Evolutionary conservation across 2,329 filamentous ascomycete genomes (phyloP).

Genomic region (Xylaria sp.): DNA sequence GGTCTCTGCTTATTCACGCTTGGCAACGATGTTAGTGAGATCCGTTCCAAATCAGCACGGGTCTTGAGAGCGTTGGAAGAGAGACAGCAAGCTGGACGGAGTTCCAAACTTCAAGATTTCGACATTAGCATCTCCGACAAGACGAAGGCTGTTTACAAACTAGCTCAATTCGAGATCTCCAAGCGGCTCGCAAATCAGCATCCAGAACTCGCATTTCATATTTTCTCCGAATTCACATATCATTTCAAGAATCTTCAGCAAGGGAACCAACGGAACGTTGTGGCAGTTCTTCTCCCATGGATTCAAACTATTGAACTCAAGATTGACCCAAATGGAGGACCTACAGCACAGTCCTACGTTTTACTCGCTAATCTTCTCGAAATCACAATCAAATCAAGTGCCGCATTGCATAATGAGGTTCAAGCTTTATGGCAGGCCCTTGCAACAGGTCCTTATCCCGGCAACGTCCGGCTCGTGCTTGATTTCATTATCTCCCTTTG

Average conservation of each 20-base stretch:
- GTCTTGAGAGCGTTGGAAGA: conserved; percentile 85
- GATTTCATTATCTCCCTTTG: conserved; percentile 97
- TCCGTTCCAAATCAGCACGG: conserved; percentile 86
- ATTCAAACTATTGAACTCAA: conserved; percentile 94
- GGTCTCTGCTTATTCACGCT: conserved; percentile 91
- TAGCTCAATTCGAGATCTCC: conserved; percentile 96
- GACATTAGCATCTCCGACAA: conserved; percentile 99
- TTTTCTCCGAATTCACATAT: conserved; percentile 94
- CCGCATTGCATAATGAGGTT: conserved; percentile 91
- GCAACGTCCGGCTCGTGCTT: conserved; percentile 92
- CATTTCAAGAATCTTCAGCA: conserved; percentile 91
- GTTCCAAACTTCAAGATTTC: conserved; percentile 93
- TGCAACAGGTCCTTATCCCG: conserved; percentile 89
- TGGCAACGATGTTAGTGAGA: conserved; percentile 89
- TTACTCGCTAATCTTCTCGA: conserved; percentile 94
- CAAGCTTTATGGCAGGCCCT: conserved; percentile 97
- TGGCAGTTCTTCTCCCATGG: conserved; percentile 95
- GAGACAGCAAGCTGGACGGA: conserved; percentile 75
- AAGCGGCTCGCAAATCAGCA: conserved; percentile 90
- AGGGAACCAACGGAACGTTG: conserved; percentile 89
- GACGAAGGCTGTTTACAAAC: conserved; percentile 96
- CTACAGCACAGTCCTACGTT: conserved; percentile 92
- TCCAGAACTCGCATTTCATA: conserved; percentile 86
- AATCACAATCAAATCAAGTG: conserved; percentile 93
- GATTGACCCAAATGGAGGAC: conserved; percentile 89